phyloP scores from a whole-genome alignment of 495 filamentous ascomycete genomes.

The Diplogelasinospora grovesii region DNA sequence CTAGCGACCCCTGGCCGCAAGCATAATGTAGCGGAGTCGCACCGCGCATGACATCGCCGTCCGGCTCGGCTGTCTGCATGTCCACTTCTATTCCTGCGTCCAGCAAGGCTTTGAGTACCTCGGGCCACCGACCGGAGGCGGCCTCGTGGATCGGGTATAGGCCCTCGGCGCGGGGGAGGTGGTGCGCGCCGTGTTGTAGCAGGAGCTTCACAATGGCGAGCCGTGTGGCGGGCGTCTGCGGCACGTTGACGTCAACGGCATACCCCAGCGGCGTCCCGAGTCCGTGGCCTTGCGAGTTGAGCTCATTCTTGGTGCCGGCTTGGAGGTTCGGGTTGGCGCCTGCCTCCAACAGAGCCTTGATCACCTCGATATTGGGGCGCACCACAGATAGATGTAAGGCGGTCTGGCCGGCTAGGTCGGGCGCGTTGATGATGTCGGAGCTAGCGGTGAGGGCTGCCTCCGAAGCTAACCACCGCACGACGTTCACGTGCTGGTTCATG shows the following conservation, averaged over 20 bases:
- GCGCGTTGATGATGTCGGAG: too few species aligned
- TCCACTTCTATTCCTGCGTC: neutral
- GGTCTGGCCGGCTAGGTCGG: too few species aligned
- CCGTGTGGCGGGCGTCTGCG: neutral
- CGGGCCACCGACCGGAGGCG: too few species aligned
- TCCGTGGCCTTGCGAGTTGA: neutral
- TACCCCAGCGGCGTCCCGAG: neutral
- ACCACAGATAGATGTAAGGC: too few species aligned
- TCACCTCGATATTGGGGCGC: too few species aligned
- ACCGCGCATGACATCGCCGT: conserved; percentile 1
- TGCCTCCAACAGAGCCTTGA: too few species aligned
- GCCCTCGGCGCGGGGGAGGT: too few species aligned
- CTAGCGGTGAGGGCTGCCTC: too few species aligned
- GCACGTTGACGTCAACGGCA: neutral
- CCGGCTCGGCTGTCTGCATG: neutral
- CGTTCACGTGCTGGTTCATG: neutral
- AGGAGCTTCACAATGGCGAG: neutral
- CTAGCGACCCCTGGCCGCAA: neutral
- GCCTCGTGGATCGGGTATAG: neutral
- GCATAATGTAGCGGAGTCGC: conserved; percentile 5
- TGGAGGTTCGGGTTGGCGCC: too few species aligned
- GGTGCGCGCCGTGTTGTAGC: too few species aligned
- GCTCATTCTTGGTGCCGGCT: too few species aligned
- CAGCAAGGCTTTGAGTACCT: neutral
- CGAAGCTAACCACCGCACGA: conserved; percentile 1